Evolutionary conservation across 345 rosid species (phyloP).

Genomic region (Acer campestre): DNA sequence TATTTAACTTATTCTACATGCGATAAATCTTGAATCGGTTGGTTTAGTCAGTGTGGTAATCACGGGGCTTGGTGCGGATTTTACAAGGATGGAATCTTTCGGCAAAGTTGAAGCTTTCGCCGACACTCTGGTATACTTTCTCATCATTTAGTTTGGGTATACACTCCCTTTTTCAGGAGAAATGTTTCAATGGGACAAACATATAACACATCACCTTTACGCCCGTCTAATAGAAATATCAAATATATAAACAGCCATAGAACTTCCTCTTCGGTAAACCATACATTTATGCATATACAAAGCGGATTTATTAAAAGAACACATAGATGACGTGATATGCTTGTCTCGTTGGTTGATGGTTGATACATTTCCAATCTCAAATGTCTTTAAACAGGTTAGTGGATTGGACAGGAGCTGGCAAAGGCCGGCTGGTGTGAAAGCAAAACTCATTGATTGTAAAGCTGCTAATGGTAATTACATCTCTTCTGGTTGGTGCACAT

Average conservation of each 20-base stretch:
- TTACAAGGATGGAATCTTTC: conserved; percentile 86
- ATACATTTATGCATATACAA: neutral
- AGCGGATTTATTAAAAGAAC: neutral
- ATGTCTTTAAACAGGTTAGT: conserved; percentile 48
- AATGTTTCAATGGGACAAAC: neutral
- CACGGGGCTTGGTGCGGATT: conserved; percentile 93
- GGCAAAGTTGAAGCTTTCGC: conserved; percentile 95
- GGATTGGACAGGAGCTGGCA: conserved; percentile 97
- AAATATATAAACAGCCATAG: too few relatives aligned
- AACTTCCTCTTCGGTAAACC: neutral
- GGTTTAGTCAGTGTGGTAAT: conserved; percentile 61
- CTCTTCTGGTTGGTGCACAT: neutral
- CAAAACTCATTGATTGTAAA: conserved; percentile 71
- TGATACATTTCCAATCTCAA: neutral
- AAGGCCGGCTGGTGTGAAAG: conserved; percentile 79
- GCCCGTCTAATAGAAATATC: too few relatives aligned
- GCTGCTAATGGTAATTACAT: conserved; percentile 50
- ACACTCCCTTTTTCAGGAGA: neutral
- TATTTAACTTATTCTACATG: neutral
- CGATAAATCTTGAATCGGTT: conserved; percentile 6
- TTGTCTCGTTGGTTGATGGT: too few relatives aligned
- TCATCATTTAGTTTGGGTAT: neutral
- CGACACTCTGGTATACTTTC: conserved; percentile 63
- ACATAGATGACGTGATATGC: too few relatives aligned
- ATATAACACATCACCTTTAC: neutral